Evolutionary conservation across 1,284 basidiomycete genomes (phyloP), one percentile per base, ranked within the genome.

Genomic region (Heterobasidion parviporum): DNA sequence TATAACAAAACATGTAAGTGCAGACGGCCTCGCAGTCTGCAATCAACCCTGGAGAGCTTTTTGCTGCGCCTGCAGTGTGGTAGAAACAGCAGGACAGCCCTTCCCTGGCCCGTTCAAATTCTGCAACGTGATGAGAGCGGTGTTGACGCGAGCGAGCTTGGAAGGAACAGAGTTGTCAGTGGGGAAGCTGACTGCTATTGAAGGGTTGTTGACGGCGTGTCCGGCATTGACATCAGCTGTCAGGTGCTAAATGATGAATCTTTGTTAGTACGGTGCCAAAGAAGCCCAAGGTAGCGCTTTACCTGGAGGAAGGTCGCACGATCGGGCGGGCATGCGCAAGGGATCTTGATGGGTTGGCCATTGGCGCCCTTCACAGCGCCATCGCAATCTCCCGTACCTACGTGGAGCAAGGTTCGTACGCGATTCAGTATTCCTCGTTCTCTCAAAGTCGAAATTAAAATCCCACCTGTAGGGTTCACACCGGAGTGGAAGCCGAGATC

Each of bases 321-420:
- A 36, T 60, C 32, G 1, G 72, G 72, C 34, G 72, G 85, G 68
- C 85, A 87, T 33, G 70, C 62, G 64, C 82, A 86, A 9, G 84
- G 84, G 48, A 87, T 74, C 62, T 76, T 75, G 62, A 83, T 74
- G 7, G 75, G 72, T 50, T 75, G 66, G 2, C 80, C 81, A 57
- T 77, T 73, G 18, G 76, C 62, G 20, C 76, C 76, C 58, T 82
- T 76, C 45, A 73, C 74, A 35, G 67, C 68, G 14, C 71, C 72
- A 33, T 53, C 55, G 9, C 58, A 53, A 46, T 57, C 32, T 26
- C 53, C 51, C 57, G 49, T 50, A 14, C 49, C 49, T 36, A 50
- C 14, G 26, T 10, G 32, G 16, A 20, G 76, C 61, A 15, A 2
- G 5, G 26, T 26, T 26, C 26, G 26, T 26, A 26, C 3, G 26